These are phyloP conservation scores for Pestalotiopsis fici DNA, from an alignment of 2,329 filamentous ascomycete species.

Conservation along the genomic window DNA sequence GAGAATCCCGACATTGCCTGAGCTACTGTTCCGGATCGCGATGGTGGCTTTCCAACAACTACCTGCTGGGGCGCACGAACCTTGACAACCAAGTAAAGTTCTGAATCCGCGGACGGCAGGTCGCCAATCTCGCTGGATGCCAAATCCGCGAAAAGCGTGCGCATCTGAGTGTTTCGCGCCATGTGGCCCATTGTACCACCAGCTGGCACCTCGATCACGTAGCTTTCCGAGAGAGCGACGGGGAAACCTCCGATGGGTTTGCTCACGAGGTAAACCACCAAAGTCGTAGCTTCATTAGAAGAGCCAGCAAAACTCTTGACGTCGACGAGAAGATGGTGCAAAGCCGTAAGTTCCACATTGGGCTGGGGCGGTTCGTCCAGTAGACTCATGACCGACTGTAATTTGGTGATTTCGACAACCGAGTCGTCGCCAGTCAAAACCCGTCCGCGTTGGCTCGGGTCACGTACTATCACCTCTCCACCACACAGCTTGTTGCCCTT, in stretches of 20 bases:
- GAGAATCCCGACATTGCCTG: constrained; percentile 37
- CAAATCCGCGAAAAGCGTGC: constrained; percentile 86
- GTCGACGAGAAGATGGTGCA: constrained; percentile 83
- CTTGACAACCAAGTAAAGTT: constrained; percentile 82
- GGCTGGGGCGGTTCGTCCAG: constrained; percentile 78
- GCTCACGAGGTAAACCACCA: constrained; percentile 77
- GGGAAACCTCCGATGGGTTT: constrained; percentile 66
- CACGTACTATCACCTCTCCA: constrained; percentile 92
- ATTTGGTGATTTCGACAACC: constrained; percentile 83
- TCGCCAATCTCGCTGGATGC: constrained; percentile 73
- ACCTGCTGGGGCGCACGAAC: constrained; percentile 65
- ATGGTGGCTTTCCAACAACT: constrained; percentile 45
- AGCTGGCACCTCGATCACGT: constrained; percentile 74
- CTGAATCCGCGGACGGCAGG: constrained; percentile 62
- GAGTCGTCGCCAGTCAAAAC: constrained; percentile 92
- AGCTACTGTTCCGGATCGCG: constrained; percentile 50
- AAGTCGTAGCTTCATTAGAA: constrained; percentile 71
- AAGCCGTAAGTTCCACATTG: constrained; percentile 65
- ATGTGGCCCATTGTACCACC: constrained; percentile 71
- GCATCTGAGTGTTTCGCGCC: constrained; percentile 67
- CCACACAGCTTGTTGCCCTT: constrained; percentile 91
- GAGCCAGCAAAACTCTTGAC: constrained; percentile 80
- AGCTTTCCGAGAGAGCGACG: constrained; percentile 78
- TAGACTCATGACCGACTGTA: constrained; percentile 96
- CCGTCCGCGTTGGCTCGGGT: constrained; percentile 78